phyloP scores from a whole-genome alignment of 129 eudicot species.

The Deinandra increscens region DNA sequence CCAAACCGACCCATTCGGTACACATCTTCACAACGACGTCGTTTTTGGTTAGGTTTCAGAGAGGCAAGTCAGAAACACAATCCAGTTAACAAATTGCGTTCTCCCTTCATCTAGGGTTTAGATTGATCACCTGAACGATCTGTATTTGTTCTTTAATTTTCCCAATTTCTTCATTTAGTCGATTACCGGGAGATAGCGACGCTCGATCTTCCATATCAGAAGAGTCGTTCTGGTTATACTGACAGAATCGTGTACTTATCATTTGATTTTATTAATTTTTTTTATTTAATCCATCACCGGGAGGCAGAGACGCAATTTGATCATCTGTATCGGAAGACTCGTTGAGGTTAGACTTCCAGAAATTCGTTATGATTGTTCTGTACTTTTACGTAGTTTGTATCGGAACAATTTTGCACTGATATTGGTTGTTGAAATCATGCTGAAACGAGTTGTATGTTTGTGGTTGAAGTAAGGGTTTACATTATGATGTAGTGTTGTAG shows the following conservation, averaged over 20 bases:
- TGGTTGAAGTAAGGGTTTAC: background rate
- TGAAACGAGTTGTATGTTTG: constrained; percentile 4
- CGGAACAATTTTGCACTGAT: background rate
- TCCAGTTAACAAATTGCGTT: constrained; percentile 6
- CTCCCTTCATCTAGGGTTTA: constrained; percentile 9
- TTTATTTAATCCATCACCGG: constrained; percentile 4
- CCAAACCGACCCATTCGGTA: constrained; percentile 21
- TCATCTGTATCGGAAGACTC: background rate
- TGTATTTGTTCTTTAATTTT: background rate
- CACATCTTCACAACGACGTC: constrained; percentile 22
- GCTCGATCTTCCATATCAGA: background rate
- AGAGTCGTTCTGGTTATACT: constrained; percentile 16
- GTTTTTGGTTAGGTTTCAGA: constrained; percentile 8
- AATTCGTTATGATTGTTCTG: background rate
- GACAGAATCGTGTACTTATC: background rate
- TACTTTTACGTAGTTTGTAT: background rate
- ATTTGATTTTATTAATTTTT: background rate
- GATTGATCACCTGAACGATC: constrained; percentile 19
- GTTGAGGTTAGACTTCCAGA: constrained; percentile 12
- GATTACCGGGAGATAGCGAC: constrained; percentile 12
- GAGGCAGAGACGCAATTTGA: background rate
- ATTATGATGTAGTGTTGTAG: background rate
- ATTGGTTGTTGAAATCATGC: constrained; percentile 1
- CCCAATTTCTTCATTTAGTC: background rate
- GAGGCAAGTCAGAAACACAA: constrained; percentile 13